Base-by-base conservation (phyloP, 2,329 filamentous ascomycete genomes). In the Geoglossum cookeanum region DNA sequence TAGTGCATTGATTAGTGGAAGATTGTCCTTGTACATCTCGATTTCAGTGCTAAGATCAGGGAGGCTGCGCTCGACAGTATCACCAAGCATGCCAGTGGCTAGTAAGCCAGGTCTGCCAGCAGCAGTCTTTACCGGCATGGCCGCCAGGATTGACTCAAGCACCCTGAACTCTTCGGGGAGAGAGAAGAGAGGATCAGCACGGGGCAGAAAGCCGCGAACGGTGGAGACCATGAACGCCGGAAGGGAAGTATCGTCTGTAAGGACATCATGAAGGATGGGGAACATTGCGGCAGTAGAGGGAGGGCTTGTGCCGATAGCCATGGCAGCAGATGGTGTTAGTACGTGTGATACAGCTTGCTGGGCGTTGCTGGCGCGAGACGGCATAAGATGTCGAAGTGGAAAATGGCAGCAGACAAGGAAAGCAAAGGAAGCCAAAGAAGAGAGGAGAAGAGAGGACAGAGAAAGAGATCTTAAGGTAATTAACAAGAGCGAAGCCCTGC, bases 141-240 rank as follows among this genome's bases (percentile, higher is more conserved):
- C 80, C 59, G 81, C 75, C 35, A 91, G 76, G 60, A 94, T 75
- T 29, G 79, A 80, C 68, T 87, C 81, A 37, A 94, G 75, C 3
- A 78, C 71, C 39, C 80, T 77, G 66, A 95, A 96, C 67, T 84
- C 84, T 13, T 75, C 63, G 22, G 90, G 89, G 0, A 95, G 78
- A 8, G 74, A 68, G 54, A 69, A 64, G 32, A 72, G 60, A 53
- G 72, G 73, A 22, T 72, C 68, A 55, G 70, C 67, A 13, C 85
- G 78, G 11, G 85, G 85, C 37, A 91, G 75, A 68, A 89, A 91
- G 55, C 85, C 85, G 58, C 84, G 75, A 3, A 79, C 78, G 27
- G 80, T 87, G 49, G 84, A 87, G 44, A 89, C 84, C 80, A 87
- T 87, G 73, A 90, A 90, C 63, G 84, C 80, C 4, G 82, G 82